These are phyloP conservation scores for Alternaria brassicae DNA, from an alignment of 2,329 filamentous ascomycete genomes.

Conservation along the genomic window DNA sequence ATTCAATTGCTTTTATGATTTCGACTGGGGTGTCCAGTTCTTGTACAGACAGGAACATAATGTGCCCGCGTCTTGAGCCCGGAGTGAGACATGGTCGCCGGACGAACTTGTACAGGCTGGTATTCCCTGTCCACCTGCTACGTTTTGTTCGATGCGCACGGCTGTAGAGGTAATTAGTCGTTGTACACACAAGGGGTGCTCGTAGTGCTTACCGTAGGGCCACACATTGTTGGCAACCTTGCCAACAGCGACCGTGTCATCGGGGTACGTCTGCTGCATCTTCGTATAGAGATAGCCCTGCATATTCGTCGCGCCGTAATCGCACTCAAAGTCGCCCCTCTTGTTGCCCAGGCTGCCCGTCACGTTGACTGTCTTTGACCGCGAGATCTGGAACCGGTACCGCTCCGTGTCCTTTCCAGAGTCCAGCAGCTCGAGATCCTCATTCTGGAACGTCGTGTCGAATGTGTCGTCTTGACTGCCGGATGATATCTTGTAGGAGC, in stretches of 20 bases:
- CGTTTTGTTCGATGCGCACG: slow-evolving; percentile 62
- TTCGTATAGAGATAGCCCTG: slow-evolving; percentile 68
- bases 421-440: slow-evolving; percentile 59
- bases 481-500: slow-evolving; percentile 62
- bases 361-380: slow-evolving; percentile 63
- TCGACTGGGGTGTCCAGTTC: slow-evolving; percentile 46
- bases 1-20: slow-evolving; percentile 1
- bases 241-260: slow-evolving; percentile 29
- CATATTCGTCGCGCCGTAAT: slow-evolving; percentile 64
- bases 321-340: slow-evolving; percentile 62
- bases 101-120: slow-evolving; percentile 62
- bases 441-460: slow-evolving; percentile 62
- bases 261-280: slow-evolving; percentile 52
- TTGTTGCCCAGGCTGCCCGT: slow-evolving; percentile 53
- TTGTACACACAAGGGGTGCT: not conserved
- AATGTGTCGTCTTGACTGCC: slow-evolving; percentile 61
- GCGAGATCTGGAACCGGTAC: slow-evolving; percentile 64
- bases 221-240: slow-evolving; percentile 44
- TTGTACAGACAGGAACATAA: slow-evolving; percentile 58
- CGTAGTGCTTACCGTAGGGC: slow-evolving; percentile 47
- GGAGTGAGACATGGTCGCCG: slow-evolving; percentile 48
- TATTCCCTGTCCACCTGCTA: slow-evolving; percentile 56
- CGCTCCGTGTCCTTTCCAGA: slow-evolving; percentile 60
- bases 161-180: slow-evolving; percentile 45
- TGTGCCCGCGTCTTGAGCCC: slow-evolving; percentile 42